Conservation (phyloP, 2,329 filamentous ascomycete species). For the Botrytis paeoniae region DNA sequence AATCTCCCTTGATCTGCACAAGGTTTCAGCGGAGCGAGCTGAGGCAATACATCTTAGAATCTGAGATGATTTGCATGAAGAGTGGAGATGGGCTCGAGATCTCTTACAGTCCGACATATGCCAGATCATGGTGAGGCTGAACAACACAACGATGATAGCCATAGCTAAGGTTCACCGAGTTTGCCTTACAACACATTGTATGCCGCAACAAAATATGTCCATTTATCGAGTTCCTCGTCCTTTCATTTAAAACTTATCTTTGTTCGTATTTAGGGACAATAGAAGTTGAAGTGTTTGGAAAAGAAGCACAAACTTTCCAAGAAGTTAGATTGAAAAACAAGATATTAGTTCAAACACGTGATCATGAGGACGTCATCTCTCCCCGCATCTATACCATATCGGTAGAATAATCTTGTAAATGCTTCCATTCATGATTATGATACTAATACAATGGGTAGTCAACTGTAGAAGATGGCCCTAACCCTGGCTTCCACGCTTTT, state of each 20-base stretch:
- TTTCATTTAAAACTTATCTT: background rate
- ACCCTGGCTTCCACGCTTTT: background rate
- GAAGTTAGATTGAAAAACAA: background rate
- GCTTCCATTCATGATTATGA: background rate
- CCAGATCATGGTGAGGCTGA: background rate
- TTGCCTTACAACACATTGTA: background rate
- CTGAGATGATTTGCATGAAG: background rate
- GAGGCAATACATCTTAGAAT: background rate
- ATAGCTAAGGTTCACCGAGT: background rate
- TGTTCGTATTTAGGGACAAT: background rate
- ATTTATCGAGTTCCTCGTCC: background rate
- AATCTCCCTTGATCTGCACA: background rate
- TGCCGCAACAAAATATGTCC: background rate
- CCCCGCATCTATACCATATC: background rate
- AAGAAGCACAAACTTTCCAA: background rate
- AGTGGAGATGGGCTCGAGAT: background rate
- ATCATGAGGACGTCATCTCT: background rate
- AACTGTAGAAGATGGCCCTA: background rate
- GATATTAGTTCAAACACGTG: background rate
- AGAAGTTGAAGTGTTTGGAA: background rate
- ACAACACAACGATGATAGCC: background rate
- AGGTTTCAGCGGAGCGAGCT: background rate
- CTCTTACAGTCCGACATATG: background rate
- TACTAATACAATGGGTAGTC: background rate
- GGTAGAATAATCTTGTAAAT: background rate